These are phyloP conservation scores for Andrographis paniculata DNA, from an alignment of 305 asterid species.

Conservation along the genomic window DNA sequence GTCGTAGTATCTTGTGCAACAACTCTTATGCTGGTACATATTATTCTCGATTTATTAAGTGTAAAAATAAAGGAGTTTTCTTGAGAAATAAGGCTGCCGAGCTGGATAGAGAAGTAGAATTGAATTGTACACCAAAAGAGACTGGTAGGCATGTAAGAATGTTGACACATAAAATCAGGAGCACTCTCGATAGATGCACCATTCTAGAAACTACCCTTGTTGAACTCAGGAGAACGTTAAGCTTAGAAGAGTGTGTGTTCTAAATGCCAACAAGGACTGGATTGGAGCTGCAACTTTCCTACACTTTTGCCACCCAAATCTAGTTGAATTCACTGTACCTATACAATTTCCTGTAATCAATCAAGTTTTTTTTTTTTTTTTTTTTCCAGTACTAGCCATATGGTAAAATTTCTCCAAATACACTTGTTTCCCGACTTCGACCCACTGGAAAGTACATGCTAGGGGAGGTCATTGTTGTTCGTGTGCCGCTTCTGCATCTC, in stretches of 20 bases:
- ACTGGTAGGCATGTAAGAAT: constrained; percentile 97
- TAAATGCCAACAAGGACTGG: constrained; percentile 99
- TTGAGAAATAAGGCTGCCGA: constrained; percentile 95
- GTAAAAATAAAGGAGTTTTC: constrained; percentile 94
- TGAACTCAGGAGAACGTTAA: constrained; percentile 90
- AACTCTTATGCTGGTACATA: constrained; percentile 91
- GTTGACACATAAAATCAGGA: constrained; percentile 96
- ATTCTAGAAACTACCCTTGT: constrained; percentile 84
- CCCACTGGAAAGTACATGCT: constrained; percentile 73
- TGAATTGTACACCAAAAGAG: constrained; percentile 94
- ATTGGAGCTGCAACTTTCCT: constrained; percentile 89
- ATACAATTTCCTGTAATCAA: constrained; percentile 71
- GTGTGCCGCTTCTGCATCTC: constrained; percentile 89
- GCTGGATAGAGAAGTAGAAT: constrained; percentile 92
- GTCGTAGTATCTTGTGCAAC: constrained; percentile 97
- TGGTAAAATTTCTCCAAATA: constrained; percentile 73
- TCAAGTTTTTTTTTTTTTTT: no score
- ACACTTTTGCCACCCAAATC: constrained; percentile 86
- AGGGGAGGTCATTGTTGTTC: constrained; percentile 95
- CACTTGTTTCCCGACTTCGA: constrained; percentile 78
- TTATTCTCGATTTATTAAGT: constrained; percentile 88
- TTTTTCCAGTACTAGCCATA: constrained; percentile 58
- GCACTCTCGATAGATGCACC: constrained; percentile 96
- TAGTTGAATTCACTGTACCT: constrained; percentile 87
- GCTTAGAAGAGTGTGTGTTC: constrained; percentile 87